Percentiles rank a stretch among this genome's conserved stretches.
Evolutionary conservation across 257 asterid genomes (phyloP).

Genomic region (Leptodermis oblonga): DNA sequence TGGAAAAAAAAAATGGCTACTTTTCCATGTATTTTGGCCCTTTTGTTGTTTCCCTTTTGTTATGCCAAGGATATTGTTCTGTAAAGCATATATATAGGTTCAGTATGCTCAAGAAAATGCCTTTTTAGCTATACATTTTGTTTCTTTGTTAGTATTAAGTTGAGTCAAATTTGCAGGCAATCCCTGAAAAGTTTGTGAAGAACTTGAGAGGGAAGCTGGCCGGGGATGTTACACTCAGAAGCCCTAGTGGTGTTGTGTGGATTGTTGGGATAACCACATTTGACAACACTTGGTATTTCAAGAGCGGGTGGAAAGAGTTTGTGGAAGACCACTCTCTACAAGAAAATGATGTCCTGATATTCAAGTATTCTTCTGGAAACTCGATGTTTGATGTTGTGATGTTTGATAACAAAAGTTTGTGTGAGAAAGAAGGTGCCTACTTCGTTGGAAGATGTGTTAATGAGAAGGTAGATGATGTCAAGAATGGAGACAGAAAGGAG

Average conservation of each 20-base stretch:
- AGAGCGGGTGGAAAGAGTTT: not conserved
- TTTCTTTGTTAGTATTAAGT: no score
- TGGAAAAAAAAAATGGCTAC: no score
- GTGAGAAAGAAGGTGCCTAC: not conserved
- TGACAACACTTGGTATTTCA: not conserved
- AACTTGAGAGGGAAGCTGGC: not conserved
- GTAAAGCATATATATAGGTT: no score
- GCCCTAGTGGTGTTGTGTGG: not conserved
- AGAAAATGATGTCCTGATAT: not conserved
- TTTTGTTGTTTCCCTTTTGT: no score
- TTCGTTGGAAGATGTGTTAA: not conserved
- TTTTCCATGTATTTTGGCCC: no score
- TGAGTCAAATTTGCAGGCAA: not conserved
- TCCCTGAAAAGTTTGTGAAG: conserved; percentile 1
- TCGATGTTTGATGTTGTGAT: not conserved
- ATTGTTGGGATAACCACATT: not conserved
- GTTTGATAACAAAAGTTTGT: not conserved
- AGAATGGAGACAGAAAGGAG: not conserved
- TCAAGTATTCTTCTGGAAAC: not conserved
- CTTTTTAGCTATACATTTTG: no score
- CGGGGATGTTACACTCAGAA: not conserved
- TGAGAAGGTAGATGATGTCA: not conserved
- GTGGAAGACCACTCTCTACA: not conserved
- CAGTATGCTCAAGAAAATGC: no score
- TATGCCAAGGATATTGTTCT: not conserved